These are phyloP conservation scores for Pseudogymnoascus sp. DNA, from an alignment of 2,329 filamentous ascomycete genomes.

Conservation along the genomic window DNA sequence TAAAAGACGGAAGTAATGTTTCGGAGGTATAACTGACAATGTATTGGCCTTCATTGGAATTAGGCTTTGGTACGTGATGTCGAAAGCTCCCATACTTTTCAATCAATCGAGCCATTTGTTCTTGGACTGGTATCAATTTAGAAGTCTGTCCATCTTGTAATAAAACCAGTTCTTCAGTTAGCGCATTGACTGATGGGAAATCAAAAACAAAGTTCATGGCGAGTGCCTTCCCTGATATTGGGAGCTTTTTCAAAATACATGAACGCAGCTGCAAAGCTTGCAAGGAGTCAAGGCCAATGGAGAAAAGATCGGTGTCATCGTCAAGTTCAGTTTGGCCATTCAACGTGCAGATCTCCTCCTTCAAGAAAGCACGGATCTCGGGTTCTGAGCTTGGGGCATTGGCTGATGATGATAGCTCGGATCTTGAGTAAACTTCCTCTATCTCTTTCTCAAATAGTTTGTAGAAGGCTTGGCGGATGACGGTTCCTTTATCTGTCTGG, in stretches of 20 bases:
- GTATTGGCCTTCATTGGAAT: constrained; percentile 11
- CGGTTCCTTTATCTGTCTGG: constrained; percentile 40
- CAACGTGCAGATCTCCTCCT: constrained; percentile 17
- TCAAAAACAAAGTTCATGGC: constrained; percentile 54
- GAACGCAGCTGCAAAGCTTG: constrained; percentile 49
- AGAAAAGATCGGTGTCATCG: constrained; percentile 49
- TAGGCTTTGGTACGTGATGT: constrained; percentile 15
- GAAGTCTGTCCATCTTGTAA: constrained; percentile 21
- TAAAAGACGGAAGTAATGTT: constrained; percentile 2
- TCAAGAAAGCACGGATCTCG: constrained; percentile 16
- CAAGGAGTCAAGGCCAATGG: constrained; percentile 48
- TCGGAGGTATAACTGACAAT: constrained; percentile 13
- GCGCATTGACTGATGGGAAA: constrained; percentile 38
- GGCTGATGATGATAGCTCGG: constrained; percentile 16
- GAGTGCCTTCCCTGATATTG: constrained; percentile 37
- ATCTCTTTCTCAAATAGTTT: constrained; percentile 36
- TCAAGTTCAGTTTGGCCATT: constrained; percentile 10
- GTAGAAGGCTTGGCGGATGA: constrained; percentile 44
- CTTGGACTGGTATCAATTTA: constrained; percentile 8
- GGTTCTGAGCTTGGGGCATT: constrained; percentile 9
- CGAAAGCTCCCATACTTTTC: constrained; percentile 34
- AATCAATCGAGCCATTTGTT: constrained; percentile 40
- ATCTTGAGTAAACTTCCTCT: constrained; percentile 30
- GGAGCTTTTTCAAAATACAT: constrained; percentile 42
- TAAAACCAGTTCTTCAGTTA: constrained; percentile 38